Evolutionary conservation across 2,329 filamentous ascomycete species (phyloP).

Genomic region (Stachybotrys chartarum): DNA sequence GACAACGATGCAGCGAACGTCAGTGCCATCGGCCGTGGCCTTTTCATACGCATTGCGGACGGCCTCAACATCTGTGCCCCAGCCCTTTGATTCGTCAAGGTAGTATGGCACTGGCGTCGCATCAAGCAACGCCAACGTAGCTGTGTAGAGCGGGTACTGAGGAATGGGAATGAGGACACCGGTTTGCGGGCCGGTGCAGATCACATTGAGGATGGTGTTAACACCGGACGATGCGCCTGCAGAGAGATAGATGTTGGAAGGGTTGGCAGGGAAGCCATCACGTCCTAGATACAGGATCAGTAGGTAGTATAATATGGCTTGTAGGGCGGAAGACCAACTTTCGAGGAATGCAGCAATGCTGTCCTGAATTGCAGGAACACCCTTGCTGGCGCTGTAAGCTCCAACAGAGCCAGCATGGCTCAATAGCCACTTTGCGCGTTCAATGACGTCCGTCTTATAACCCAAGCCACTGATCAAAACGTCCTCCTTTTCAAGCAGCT

Average conservation of each 20-base stretch:
- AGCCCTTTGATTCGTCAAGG: constrained; percentile 77
- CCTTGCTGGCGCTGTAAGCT: constrained; percentile 92
- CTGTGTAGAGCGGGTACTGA: constrained; percentile 96
- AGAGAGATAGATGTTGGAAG: constrained; percentile 80
- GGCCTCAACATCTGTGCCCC: constrained; percentile 79
- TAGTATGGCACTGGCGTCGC: constrained; percentile 88
- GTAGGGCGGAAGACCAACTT: constrained; percentile 40
- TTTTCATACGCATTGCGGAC: constrained; percentile 69
- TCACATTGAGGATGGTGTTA: constrained; percentile 84
- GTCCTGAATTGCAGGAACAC: constrained; percentile 77
- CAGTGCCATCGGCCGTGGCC: constrained; percentile 68
- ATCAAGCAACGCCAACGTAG: constrained; percentile 78
- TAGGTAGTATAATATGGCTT: neutral
- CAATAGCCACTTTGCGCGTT: constrained; percentile 73
- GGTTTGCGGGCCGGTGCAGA: constrained; percentile 69
- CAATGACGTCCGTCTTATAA: constrained; percentile 86
- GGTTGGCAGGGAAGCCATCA: constrained; percentile 80
- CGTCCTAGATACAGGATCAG: constrained; percentile 44
- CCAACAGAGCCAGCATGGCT: constrained; percentile 84
- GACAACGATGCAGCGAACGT: constrained; percentile 88
- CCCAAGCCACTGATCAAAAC: constrained; percentile 68
- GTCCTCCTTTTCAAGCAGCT: constrained; percentile 73
- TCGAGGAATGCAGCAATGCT: constrained; percentile 92
- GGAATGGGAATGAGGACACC: constrained; percentile 93
- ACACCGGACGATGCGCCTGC: constrained; percentile 90